phyloP scores from a whole-genome alignment of 441 rosid genomes.

The Pelargonium fulgidum region DNA sequence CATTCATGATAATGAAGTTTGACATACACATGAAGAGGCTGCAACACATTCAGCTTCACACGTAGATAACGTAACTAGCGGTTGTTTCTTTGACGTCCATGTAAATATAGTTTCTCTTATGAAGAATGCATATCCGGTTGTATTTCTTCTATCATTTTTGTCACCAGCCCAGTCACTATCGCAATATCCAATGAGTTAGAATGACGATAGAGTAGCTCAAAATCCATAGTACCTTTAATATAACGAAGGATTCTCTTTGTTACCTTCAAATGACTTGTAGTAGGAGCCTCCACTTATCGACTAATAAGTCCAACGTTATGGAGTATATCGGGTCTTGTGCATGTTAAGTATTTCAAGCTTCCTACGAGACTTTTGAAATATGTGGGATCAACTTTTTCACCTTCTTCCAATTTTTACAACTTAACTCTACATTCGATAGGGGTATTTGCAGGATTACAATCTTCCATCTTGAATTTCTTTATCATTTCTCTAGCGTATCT shows the following conservation, averaged over 20 bases:
- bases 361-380: conserved; percentile 3
- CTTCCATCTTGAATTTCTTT: neutral
- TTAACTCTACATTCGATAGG: neutral
- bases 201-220: neutral
- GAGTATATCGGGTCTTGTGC: conserved; percentile 16
- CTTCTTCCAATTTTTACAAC: neutral
- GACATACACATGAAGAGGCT: neutral
- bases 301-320: conserved; percentile 11
- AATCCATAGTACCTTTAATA: neutral
- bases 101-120: neutral
- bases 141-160: neutral
- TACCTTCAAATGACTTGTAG: neutral
- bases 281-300: conserved; percentile 12
- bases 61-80: neutral
- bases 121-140: neutral
- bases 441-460: neutral
- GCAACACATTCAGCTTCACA: conserved; percentile 8
- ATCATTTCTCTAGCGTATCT: neutral
- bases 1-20: too few relatives aligned
- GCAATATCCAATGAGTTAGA: neutral
- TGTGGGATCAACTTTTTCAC: neutral
- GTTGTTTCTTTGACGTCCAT: conserved; percentile 8
- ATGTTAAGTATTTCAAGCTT: conserved; percentile 14
- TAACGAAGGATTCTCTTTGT: conserved; percentile 12
- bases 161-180: conserved; percentile 7